Percentiles rank a stretch among this genome's conserved stretches.
Evolutionary conservation across 805 yeast species (phyloP).

Genomic region (Peterozyma toletana): DNA sequence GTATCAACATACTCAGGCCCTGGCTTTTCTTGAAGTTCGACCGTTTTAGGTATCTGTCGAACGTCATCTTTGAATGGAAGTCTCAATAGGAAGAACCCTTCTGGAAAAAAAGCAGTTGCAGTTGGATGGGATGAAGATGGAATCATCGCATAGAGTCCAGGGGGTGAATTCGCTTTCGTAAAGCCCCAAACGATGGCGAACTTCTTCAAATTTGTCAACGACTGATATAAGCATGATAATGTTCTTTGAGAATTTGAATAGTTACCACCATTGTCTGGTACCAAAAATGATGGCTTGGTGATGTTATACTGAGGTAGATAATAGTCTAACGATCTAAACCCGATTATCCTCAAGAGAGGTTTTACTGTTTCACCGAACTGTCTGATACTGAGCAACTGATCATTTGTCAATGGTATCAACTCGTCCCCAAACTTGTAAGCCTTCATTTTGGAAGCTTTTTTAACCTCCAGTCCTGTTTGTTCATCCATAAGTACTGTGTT

Average conservation of each 20-base stretch:
- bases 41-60: constrained; percentile 49
- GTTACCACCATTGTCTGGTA: constrained; percentile 53
- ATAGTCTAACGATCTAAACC: constrained; percentile 47
- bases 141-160: constrained; percentile 49
- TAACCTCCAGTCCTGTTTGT: constrained; percentile 35
- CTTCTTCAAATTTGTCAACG: constrained; percentile 41
- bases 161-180: constrained; percentile 42
- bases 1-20: constrained; percentile 8
- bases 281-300: constrained; percentile 52
- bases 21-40: constrained; percentile 7
- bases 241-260: constrained; percentile 59
- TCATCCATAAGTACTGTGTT: constrained; percentile 31
- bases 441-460: constrained; percentile 21
- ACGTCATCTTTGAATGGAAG: constrained; percentile 75
- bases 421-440: constrained; percentile 43
- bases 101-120: constrained; percentile 33
- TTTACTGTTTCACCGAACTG: constrained; percentile 24
- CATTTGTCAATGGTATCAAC: constrained; percentile 28
- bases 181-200: constrained; percentile 74
- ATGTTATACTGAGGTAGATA: constrained; percentile 45
- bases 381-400: constrained; percentile 25
- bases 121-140: constrained; percentile 33
- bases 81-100: constrained; percentile 65
- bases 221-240: constrained; percentile 58
- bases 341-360: constrained; percentile 57